Evolutionary conservation across 345 rosid genomes (phyloP), one percentile per base, ranked within the genome.

Genomic region (Linum tenue): DNA sequence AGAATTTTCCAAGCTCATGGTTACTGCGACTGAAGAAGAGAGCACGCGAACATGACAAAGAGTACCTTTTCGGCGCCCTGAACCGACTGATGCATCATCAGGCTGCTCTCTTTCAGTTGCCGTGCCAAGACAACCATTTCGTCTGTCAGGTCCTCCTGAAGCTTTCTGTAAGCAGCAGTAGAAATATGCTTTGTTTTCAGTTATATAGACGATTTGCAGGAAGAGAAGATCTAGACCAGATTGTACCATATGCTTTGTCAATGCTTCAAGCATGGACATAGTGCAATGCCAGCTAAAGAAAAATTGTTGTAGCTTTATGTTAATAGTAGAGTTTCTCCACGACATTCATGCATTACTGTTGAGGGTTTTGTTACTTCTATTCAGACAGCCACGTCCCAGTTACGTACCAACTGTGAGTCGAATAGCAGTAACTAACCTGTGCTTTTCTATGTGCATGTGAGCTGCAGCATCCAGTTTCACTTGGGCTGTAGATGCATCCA

Each of bases 61-160:
- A 66, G 31, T 64, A 88, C 99, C 64, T 86, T 88, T 64, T 88
- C 97, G 53, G 99, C 88, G 70, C 81, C 82, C 69, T 88, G 78
- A 72, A 86, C 63, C 17, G 98, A 89, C 69, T 60, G 86, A 66
- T 85, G 85, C 84, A 88, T 92, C 76, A 84, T 63, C 56, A 85
- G 90, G 80, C 90, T 94, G 62, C 85, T 76, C 83, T 88, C 99
- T 76, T 90, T 90, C 38, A 90, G 95, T 74, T 94, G 88, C 57
- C 68, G 74, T 8, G 97, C 99, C 76, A 94, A 82, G 59, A 73
- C 95, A 39, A 90, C 99, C 97, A 94, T 94, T 77, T 90, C 99
- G 82, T 88, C 96, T 0, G 95, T 88, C 66, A 94, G 76, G 71
- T 84, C 87, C 41, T 94, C 97, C 62, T 94, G 97, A 75, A 90